phyloP scores from a whole-genome alignment of 1,139 yeast species.

The Hemisphaericaspora xylofermentans region DNA sequence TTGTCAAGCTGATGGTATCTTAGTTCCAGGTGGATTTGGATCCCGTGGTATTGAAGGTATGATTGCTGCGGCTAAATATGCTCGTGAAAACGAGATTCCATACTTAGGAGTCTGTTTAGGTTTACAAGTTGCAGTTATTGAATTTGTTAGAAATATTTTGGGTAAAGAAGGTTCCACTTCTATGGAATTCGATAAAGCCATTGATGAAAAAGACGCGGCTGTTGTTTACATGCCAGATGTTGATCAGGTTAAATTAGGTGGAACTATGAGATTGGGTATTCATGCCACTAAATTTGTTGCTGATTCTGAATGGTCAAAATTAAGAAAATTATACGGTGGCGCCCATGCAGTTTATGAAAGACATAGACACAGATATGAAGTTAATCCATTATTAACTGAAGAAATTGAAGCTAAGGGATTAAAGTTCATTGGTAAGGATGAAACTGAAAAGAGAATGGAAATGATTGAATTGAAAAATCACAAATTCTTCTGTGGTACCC shows the following conservation, averaged over 20 bases:
- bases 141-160: conserved; percentile 80
- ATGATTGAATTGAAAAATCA: conserved; percentile 77
- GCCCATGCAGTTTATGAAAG: conserved; percentile 76
- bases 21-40: conserved; percentile 99
- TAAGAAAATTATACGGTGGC: conserved; percentile 80
- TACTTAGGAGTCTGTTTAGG: conserved; percentile 97
- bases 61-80: conserved; percentile 96
- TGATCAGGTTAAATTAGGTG: conserved; percentile 93
- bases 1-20: conserved; percentile 93
- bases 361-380: conserved; percentile 98
- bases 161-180: conserved; percentile 74
- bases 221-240: conserved; percentile 99
- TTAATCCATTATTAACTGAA: conserved; percentile 78
- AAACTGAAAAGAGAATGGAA: conserved; percentile 89
- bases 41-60: conserved; percentile 97
- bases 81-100: conserved; percentile 91
- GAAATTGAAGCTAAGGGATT: conserved; percentile 76
- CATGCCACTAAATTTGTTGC: conserved; percentile 83
- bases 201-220: conserved; percentile 65
- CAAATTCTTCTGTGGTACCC: conserved; percentile 92
- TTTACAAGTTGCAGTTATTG: conserved; percentile 95
- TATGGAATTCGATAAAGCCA: conserved; percentile 73
- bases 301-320: conserved; percentile 65
- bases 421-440: conserved; percentile 91
- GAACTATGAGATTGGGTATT: conserved; percentile 97